Percentiles rank a stretch among this genome's conserved stretches.
phyloP scores from a whole-genome alignment of 148 eudicot genomes.

The Persicaria maculosa region DNA sequence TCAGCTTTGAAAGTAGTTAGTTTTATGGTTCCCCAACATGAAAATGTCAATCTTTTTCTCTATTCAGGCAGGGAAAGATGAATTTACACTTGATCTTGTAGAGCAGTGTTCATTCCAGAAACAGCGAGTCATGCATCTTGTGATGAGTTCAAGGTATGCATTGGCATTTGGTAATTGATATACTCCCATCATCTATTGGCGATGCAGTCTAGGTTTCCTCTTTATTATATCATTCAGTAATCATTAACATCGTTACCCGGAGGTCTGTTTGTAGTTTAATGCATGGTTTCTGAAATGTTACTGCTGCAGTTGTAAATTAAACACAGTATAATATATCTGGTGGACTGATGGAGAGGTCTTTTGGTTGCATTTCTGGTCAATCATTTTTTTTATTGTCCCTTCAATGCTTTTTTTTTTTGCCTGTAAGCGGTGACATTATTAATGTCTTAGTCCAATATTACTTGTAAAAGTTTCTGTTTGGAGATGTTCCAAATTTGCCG shows the following conservation, averaged over 20 bases:
- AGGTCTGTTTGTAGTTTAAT: not conserved
- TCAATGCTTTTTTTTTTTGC: not conserved
- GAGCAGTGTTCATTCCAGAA: constrained; percentile 98
- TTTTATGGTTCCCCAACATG: not conserved
- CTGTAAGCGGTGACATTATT: not conserved
- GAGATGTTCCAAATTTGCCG: not conserved
- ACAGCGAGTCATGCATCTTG: constrained; percentile 92
- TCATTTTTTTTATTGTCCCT: too few species aligned
- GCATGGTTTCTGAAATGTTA: not conserved
- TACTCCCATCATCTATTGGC: not conserved
- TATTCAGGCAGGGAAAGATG: constrained; percentile 83
- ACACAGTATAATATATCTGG: not conserved
- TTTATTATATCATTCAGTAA: not conserved
- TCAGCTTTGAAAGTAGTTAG: not conserved
- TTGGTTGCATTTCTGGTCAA: not conserved
- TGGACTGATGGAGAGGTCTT: not conserved
- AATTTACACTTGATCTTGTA: constrained; percentile 96
- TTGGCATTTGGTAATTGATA: not conserved
- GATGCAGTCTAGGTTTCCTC: not conserved
- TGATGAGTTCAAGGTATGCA: constrained; percentile 71
- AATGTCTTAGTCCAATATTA: not conserved
- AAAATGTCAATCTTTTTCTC: not conserved
- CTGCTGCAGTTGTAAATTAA: not conserved
- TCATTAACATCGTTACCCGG: not conserved
- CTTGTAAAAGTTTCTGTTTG: not conserved